Evolutionary conservation across 2,329 filamentous ascomycete genomes (phyloP).

Genomic region (Colletotrichum siamense): DNA sequence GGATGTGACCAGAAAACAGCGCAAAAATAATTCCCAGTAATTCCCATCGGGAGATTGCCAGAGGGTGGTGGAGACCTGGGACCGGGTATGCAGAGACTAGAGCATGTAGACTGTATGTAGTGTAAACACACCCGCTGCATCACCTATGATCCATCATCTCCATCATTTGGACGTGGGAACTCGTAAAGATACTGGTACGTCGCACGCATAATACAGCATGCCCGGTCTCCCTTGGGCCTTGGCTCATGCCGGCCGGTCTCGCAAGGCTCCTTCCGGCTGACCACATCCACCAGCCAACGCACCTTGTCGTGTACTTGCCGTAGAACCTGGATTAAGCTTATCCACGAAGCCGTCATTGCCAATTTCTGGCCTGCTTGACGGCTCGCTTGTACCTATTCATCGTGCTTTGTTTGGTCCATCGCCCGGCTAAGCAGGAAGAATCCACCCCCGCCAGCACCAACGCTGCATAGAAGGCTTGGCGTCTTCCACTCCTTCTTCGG

Average conservation of each 20-base stretch:
- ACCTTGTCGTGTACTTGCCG: background rate
- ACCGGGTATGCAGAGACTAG: background rate
- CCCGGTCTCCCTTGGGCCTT: background rate
- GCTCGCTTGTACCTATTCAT: background rate
- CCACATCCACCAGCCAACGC: background rate
- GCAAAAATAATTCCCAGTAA: background rate
- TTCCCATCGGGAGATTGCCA: background rate
- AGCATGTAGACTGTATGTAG: background rate
- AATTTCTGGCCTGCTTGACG: background rate
- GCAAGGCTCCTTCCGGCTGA: background rate
- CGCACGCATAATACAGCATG: background rate
- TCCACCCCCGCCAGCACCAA: background rate
- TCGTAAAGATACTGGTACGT: background rate
- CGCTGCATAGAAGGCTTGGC: constrained; percentile 8
- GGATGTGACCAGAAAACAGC: background rate
- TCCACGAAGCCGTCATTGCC: background rate
- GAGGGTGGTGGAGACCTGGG: background rate
- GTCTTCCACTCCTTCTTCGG: background rate
- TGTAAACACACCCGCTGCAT: background rate
- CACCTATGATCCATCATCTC: background rate
- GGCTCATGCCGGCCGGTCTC: background rate
- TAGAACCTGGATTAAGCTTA: background rate
- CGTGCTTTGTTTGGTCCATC: background rate
- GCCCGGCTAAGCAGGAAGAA: background rate
- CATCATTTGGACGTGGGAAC: background rate